Conservation (phyloP, 768 basidiomycete genomes). For the Auriscalpium microsporum region DNA sequence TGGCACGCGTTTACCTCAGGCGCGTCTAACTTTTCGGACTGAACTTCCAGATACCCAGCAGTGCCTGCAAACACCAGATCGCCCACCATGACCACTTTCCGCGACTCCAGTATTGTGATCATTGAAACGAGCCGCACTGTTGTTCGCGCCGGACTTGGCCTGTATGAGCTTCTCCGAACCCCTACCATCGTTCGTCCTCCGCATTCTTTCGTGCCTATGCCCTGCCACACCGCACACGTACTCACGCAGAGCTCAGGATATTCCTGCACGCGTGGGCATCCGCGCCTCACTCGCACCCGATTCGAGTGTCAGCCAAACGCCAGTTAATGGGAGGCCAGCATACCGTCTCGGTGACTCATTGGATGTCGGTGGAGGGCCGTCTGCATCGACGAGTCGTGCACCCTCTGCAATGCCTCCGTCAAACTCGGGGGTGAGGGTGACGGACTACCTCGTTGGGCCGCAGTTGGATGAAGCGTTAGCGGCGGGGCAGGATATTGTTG, state of each 20-base stretch:
- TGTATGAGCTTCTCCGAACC: slow-evolving; percentile 68
- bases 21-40: too few species aligned
- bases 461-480: slow-evolving; percentile 75
- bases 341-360: slow-evolving; percentile 12
- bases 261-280: slow-evolving; percentile 74
- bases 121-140: slow-evolving; percentile 69
- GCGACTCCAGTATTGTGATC: slow-evolving; percentile 73
- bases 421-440: slow-evolving; percentile 38
- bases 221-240: too few species aligned
- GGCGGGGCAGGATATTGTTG: slow-evolving; percentile 59
- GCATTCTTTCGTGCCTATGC: too few species aligned
- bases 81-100: slow-evolving; percentile 30
- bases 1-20: too few species aligned
- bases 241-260: slow-evolving; percentile 40
- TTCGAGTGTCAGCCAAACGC: slow-evolving; percentile 11
- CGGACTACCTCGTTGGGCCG: slow-evolving; percentile 76
- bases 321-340: slow-evolving; percentile 17
- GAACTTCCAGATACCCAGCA: too few species aligned
- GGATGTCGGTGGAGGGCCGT: slow-evolving; percentile 22
- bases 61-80: too few species aligned
- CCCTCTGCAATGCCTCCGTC: slow-evolving; percentile 37
- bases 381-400: slow-evolving; percentile 39
- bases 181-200: slow-evolving; percentile 57
- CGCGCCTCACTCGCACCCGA: slow-evolving; percentile 25
- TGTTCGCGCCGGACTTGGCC: slow-evolving; percentile 69